A percentile compares a stretch with the other conserved stretches of the same genome.
These are phyloP conservation scores for Amaranthus cruentus DNA, from an alignment of 148 eudicot species.

Conservation along the genomic window DNA sequence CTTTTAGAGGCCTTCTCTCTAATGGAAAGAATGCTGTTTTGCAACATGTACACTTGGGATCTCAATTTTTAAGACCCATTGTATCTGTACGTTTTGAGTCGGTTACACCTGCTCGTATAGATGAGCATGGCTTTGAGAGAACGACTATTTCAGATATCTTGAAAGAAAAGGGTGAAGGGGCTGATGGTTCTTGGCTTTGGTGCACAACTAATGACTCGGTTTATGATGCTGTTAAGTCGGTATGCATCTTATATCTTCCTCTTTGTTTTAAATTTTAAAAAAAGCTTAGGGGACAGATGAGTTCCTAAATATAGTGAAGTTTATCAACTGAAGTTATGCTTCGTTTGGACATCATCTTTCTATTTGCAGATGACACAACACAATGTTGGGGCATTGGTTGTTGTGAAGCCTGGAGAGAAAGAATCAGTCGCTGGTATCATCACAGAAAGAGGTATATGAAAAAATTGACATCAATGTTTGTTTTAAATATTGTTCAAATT, in stretches of 20 bases:
- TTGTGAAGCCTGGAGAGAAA: conserved; percentile 85
- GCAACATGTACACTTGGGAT: conserved; percentile 59
- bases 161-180: conserved; percentile 78
- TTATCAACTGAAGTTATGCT: background rate
- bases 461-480: too few species aligned
- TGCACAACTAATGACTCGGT: conserved; percentile 88
- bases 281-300: too few species aligned
- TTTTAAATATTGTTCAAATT: too few species aligned
- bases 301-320: too few species aligned
- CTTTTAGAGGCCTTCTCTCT: conserved; percentile 48
- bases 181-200: conserved; percentile 99
- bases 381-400: conserved; percentile 97
- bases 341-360: background rate
- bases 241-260: conserved; percentile 29
- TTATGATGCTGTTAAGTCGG: conserved; percentile 96
- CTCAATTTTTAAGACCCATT: conserved; percentile 51
- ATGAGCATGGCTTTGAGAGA: conserved; percentile 97
- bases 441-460: conserved; percentile 77
- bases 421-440: conserved; percentile 88
- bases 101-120: conserved; percentile 54
- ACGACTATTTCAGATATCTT: conserved; percentile 84
- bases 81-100: conserved; percentile 63
- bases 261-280: background rate
- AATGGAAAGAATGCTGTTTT: conserved; percentile 75
- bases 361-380: conserved; percentile 87